Evolutionary conservation across 495 filamentous ascomycete genomes (phyloP), one percentile per base, ranked within the genome.

Genomic region (Neurospora sp.): DNA sequence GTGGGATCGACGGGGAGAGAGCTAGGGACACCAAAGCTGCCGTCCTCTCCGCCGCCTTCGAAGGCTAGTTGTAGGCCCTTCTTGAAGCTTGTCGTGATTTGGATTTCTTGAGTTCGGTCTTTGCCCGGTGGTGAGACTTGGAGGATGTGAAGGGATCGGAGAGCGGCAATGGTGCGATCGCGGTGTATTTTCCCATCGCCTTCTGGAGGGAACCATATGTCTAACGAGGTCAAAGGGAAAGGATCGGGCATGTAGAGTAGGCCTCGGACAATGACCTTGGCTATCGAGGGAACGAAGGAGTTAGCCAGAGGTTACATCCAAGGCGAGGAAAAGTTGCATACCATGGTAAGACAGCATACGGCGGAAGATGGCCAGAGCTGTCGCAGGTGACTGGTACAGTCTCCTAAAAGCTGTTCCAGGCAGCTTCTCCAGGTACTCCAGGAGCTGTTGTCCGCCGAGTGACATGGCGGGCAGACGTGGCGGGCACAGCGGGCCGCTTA

Each of bases 381-480:
- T 97, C 9, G 94, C 97, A 14, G 96, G 96, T 86, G 97, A 94
- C 84, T 94, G 92, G 86, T 99, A 99, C 10, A 99, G 86, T 82
- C 91, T 90, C 75, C 87, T 87, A 80, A 97, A 97, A 31, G 91
- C 93, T n/a, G 91, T 93, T 70, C 92, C 93, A 38, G 93, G 92
- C 76, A 97, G 91, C 79, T 89, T 87, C 87, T 97, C 93, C 81
- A 97, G 89, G 83, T 97, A 97, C 77, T 96, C 93, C 79, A 94
- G 88, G 79, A 90, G 88, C 77, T 81, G 75, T 48, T 77, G 79
- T 48, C 75, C 75, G 73, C 70, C 76, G 72, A 69, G 71, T 44
- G 81, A 78, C 79, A 82, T 82, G 11, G 35, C 75, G 74, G 22
- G 53, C 22, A 61, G 22, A 61, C 53, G 53, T 53, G 22, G 53